Percentiles rank a stretch among this genome's conserved stretches.
phyloP scores from a whole-genome alignment of 73 alveolate genomes.

The Paramecium biaurelia region DNA sequence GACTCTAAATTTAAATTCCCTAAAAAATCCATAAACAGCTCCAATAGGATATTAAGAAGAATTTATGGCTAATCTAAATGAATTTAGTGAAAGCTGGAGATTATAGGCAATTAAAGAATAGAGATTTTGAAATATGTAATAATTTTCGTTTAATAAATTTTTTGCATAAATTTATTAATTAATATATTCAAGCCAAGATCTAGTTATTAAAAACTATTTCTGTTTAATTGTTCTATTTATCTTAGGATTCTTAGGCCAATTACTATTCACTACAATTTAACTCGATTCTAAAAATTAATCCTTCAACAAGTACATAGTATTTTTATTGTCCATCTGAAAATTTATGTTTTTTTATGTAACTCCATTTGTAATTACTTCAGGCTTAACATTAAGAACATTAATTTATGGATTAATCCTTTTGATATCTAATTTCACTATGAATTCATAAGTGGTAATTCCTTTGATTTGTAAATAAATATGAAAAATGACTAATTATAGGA shows the following conservation, averaged over 20 bases:
- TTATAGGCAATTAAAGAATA: neutral
- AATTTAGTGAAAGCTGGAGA: slow-evolving; percentile 49
- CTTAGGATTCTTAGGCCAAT: neutral
- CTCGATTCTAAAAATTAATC: neutral
- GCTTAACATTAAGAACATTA: neutral
- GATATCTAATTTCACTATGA: neutral
- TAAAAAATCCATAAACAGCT: slow-evolving; percentile 13
- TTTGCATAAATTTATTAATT: neutral
- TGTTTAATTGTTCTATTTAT: neutral
- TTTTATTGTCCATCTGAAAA: neutral
- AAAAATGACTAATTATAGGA: neutral
- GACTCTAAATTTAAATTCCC: neutral
- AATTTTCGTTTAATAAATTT: neutral
- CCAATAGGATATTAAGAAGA: slow-evolving; percentile 49
- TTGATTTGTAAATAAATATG: neutral
- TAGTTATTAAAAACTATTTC: neutral
- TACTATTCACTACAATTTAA: neutral
- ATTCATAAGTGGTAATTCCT: slow-evolving; percentile 28
- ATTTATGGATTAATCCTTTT: neutral
- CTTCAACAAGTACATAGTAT: neutral
- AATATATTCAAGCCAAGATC: neutral
- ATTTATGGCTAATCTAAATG: slow-evolving; percentile 40
- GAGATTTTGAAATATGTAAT: neutral
- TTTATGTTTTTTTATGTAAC: neutral
- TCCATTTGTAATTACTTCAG: neutral